Conservation (phyloP, 441 rosid species). For the Populus hybrid region DNA sequence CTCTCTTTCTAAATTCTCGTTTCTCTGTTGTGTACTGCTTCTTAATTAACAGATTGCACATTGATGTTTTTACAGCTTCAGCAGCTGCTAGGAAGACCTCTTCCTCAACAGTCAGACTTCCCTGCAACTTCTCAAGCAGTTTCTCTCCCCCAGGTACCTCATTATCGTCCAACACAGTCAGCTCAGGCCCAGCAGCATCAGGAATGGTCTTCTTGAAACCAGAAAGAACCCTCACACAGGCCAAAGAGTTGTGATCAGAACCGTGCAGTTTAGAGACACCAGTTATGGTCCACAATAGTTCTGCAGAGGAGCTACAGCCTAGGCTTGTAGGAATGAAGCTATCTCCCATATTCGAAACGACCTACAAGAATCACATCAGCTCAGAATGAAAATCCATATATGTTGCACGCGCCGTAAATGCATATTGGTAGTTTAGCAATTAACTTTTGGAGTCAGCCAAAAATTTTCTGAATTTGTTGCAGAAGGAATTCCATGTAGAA, state of each 20-base stretch:
- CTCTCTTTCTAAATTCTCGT: constrained; percentile 81
- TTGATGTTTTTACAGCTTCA: constrained; percentile 67
- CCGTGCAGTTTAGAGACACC: constrained; percentile 67
- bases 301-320: constrained; percentile 38
- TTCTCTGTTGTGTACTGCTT: constrained; percentile 73
- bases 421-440: neutral
- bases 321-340: constrained; percentile 75
- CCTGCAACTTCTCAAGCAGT: constrained; percentile 73
- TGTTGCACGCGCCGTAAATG: neutral
- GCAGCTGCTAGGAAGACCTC: constrained; percentile 63
- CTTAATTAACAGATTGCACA: constrained; percentile 77
- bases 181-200: constrained; percentile 23
- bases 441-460: neutral
- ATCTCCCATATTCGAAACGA: constrained; percentile 45
- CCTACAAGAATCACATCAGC: constrained; percentile 36
- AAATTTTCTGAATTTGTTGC: neutral
- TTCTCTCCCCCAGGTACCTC: constrained; percentile 66
- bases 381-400: neutral
- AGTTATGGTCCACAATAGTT: constrained; percentile 64
- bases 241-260: constrained; percentile 46
- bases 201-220: constrained; percentile 25
- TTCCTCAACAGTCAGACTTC: constrained; percentile 54
- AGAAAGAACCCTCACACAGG: constrained; percentile 55
- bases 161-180: constrained; percentile 35
- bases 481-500: neutral